Percentiles rank a stretch among this genome's conserved stretches.
These are phyloP conservation scores for Boletus fagicola DNA, from an alignment of 768 basidiomycete species.

Conservation along the genomic window DNA sequence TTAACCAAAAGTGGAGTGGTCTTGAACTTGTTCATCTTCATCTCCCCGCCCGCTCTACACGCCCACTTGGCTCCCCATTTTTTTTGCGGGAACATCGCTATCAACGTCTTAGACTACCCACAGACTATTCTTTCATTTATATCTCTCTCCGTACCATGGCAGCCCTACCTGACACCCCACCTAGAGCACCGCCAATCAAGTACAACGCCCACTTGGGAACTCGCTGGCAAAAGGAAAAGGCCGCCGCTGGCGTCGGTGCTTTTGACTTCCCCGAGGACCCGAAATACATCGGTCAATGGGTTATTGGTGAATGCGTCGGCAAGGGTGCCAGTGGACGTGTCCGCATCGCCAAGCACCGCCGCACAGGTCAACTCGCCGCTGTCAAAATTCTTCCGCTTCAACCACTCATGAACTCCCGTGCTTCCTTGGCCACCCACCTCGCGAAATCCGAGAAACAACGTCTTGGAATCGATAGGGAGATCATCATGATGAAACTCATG, in stretches of 20 bases:
- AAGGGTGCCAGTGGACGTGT: constrained; percentile 94
- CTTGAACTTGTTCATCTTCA: constrained; percentile 4
- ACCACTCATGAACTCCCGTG: constrained; percentile 70
- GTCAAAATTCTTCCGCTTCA: constrained; percentile 92
- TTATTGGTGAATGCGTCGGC: constrained; percentile 90
- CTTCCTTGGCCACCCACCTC: constrained; percentile 60
- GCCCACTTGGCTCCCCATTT: not conserved
- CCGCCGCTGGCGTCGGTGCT: constrained; percentile 68
- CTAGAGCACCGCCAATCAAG: constrained; percentile 68
- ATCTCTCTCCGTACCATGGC: constrained; percentile 20
- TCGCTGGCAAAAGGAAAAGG: constrained; percentile 87
- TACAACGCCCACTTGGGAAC: constrained; percentile 71
- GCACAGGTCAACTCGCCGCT: constrained; percentile 88
- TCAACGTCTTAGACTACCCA: not conserved
- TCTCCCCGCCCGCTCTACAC: constrained; percentile 9
- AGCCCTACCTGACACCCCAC: constrained; percentile 50
- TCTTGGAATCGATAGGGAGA: constrained; percentile 89
- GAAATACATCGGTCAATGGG: constrained; percentile 85
- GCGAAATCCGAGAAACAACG: constrained; percentile 78
- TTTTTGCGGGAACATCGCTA: constrained; percentile 17
- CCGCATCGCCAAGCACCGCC: constrained; percentile 84
- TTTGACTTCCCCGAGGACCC: constrained; percentile 87
- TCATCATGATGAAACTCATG: constrained; percentile 99
- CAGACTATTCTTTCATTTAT: constrained; percentile 12
- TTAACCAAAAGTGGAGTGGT: not conserved